A percentile compares a stretch with the other conserved stretches of the same genome.
phyloP scores from a whole-genome alignment of 441 rosid genomes.

The Mallotus repandus region DNA sequence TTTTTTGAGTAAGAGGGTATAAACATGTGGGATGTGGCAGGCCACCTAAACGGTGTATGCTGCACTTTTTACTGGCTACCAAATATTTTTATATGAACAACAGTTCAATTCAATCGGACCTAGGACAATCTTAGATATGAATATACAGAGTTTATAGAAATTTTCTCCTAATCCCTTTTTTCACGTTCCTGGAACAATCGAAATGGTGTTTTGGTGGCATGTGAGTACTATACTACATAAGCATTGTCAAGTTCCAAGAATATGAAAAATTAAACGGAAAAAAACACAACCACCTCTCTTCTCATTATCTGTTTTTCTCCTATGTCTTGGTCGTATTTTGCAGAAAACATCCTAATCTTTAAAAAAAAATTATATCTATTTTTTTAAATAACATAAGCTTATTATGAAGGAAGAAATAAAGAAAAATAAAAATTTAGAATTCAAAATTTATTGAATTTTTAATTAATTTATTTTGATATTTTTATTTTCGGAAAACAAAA shows the following conservation, averaged over 20 bases:
- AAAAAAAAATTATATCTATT: no score
- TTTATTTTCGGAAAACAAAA: no score
- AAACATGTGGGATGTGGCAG: neutral
- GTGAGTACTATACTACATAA: neutral
- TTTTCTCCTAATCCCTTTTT: neutral
- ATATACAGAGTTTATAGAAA: no score
- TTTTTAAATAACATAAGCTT: no score
- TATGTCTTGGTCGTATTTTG: no score
- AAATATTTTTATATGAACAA: neutral
- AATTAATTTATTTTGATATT: no score
- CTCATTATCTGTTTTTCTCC: neutral
- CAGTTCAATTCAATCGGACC: conserved; percentile 4
- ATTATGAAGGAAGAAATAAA: no score
- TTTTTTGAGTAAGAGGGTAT: neutral
- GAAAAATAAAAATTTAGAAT: no score
- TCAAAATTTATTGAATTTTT: no score
- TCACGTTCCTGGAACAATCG: neutral
- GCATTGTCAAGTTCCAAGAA: conserved; percentile 4
- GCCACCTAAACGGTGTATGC: neutral
- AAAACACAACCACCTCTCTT: neutral
- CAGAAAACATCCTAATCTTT: no score
- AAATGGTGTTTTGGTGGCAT: neutral
- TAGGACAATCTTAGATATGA: neutral
- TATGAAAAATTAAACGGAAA: neutral
- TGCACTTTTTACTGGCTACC: neutral